phyloP scores from a whole-genome alignment of 2,329 filamentous ascomycete genomes.

The Paraphaeosphaeria sporulosa region DNA sequence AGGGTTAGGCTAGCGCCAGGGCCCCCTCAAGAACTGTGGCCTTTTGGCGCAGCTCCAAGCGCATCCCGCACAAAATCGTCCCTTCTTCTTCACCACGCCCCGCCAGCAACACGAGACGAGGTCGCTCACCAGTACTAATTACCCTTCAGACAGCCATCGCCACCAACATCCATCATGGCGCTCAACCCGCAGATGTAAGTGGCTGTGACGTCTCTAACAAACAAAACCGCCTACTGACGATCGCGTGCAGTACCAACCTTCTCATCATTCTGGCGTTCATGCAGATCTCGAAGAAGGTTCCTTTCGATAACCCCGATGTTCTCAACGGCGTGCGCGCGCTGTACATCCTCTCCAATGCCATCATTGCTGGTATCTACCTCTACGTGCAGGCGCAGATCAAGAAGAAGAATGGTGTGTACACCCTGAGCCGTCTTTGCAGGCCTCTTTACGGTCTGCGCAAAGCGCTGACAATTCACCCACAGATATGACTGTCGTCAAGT shows the following conservation, averaged over 20 bases:
- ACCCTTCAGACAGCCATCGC: neutral
- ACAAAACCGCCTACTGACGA: constrained; percentile 34
- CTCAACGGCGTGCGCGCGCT: constrained; percentile 69
- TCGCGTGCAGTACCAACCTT: constrained; percentile 42
- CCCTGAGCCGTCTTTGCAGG: neutral
- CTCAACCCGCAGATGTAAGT: constrained; percentile 50
- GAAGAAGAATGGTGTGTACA: constrained; percentile 87
- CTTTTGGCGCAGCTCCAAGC: constrained; percentile 30
- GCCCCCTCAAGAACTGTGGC: constrained; percentile 19
- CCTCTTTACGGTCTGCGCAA: neutral
- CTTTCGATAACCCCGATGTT: constrained; percentile 86
- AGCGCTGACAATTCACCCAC: constrained; percentile 29
- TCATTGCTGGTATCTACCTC: constrained; percentile 85
- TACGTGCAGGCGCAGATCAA: constrained; percentile 88
- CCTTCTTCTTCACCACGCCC: constrained; percentile 17
- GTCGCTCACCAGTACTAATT: constrained; percentile 8
- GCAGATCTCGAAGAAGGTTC: constrained; percentile 95
- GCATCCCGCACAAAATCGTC: constrained; percentile 28
- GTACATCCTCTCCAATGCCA: constrained; percentile 76
- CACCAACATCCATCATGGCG: constrained; percentile 37
- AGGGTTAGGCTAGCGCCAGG: constrained; percentile 33
- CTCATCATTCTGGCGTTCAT: constrained; percentile 74
- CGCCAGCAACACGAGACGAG: constrained; percentile 6
- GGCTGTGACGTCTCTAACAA: neutral
- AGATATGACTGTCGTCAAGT: constrained; percentile 98